phyloP scores from a whole-genome alignment of 176 grass and related monocot species.

The Phoenix roebelenii region DNA sequence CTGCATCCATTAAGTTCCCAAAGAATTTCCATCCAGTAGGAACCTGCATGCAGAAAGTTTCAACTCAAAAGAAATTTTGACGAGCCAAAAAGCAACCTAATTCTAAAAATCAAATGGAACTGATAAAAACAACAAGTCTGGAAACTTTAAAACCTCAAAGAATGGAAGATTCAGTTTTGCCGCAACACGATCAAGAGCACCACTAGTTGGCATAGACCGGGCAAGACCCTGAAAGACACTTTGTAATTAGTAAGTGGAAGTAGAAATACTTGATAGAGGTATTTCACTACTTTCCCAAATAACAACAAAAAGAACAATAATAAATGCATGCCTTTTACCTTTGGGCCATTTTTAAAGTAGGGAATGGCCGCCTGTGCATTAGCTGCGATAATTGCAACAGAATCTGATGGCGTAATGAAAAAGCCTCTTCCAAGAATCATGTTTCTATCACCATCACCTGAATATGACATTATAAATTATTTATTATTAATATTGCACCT shows the following conservation, averaged over 20 bases:
- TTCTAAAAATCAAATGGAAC: not conserved
- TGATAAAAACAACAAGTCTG: not conserved
- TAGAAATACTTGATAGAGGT: no score
- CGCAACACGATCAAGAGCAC: constrained; percentile 75
- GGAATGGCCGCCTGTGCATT: constrained; percentile 78
- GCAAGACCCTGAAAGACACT: constrained; percentile 61
- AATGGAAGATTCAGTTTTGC: constrained; percentile 71
- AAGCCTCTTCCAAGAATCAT: constrained; percentile 89
- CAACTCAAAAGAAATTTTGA: no score
- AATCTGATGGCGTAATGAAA: constrained; percentile 92
- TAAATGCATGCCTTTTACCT: constrained; percentile 32
- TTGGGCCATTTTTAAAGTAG: constrained; percentile 72
- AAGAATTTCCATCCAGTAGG: constrained; percentile 98
- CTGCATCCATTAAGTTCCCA: constrained; percentile 85
- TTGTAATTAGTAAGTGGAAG: constrained; percentile 8
- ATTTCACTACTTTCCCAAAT: not conserved
- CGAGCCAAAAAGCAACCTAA: no score
- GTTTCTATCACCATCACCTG: constrained; percentile 89
- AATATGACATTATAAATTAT: not conserved
- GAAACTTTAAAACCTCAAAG: constrained; percentile 53
- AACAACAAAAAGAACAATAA: constrained; percentile 2
- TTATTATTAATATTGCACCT: no score
- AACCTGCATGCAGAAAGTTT: constrained; percentile 40
- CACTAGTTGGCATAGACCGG: constrained; percentile 94
- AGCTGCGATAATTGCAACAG: constrained; percentile 90